Base-by-base conservation (phyloP, 2,329 filamentous ascomycete genomes). In the Parascedosporium putredinis region DNA sequence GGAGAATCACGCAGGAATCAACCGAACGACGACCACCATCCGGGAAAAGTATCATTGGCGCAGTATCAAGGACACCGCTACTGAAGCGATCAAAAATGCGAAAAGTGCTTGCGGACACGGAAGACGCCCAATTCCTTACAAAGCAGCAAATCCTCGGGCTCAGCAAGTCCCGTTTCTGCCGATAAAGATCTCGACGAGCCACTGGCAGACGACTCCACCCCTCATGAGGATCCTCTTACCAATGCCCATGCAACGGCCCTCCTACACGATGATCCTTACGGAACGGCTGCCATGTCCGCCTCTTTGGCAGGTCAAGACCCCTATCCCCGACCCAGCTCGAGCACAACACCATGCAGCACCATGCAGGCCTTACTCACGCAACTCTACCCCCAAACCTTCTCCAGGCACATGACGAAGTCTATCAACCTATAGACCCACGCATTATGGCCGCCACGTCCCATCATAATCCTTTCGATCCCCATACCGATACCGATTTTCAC, bases 1-100 rank as follows among this genome's bases (percentile, higher is more conserved):
- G 51, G 66, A 70, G 50, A 76, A 83, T 38, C 93, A 98, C 62
- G 88, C 86, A 5, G 93, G 93, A 47, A 97, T 97, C 73, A 98
- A 98, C 73, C 96, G 96, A 71, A 97, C 91, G 0, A 97, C 91
- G 1, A 90, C 91, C 18, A 85, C 83, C 18, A 95, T 98, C 59
- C 88, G 91, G 9, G 88, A 96, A 62, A 86, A 84, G 61, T 96
- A 91, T 63, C 93, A 97, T 68, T 98, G 93, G 93, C 90, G 94
- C 45, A 81, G 91, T 53, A 97, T 97, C 70, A 98, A 97, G 65
- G 90, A 96, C 67, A 97, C 91, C 1, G 93, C 96, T 54, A 93
- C 86, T 63, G 83, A 91, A 63, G 90, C 95, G 58, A 95, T 97
- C 66, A 84, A 87, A 58, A 91, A 93, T 98, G 93, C 66, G 70